Conservation (phyloP, 257 asterid species). For the Nicotiana tabacum region DNA sequence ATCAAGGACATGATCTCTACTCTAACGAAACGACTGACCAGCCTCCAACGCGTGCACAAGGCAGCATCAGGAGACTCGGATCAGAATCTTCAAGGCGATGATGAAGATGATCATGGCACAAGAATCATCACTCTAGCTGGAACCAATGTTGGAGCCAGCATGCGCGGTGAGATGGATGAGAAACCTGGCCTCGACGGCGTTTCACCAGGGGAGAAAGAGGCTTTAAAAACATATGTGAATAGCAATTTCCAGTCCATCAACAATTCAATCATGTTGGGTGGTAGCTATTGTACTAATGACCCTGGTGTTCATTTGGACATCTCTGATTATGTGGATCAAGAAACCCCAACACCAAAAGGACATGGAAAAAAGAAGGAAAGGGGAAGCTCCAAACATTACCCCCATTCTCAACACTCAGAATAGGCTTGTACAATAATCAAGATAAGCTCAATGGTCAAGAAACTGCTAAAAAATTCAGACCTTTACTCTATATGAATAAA, state of each 20-base stretch:
- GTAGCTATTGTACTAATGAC: slow-evolving; percentile 64
- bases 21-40: slow-evolving; percentile 47
- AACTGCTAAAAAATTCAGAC: background rate
- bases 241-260: slow-evolving; percentile 91
- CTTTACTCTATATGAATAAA: slow-evolving; percentile 2
- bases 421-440: slow-evolving; percentile 5
- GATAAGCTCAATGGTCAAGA: background rate
- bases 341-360: background rate
- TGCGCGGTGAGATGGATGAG: slow-evolving; percentile 62
- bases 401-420: slow-evolving; percentile 18
- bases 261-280: slow-evolving; percentile 90
- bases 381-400: slow-evolving; percentile 29
- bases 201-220: slow-evolving; percentile 40
- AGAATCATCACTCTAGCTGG: slow-evolving; percentile 81
- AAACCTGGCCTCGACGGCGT: slow-evolving; percentile 22
- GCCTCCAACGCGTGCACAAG: slow-evolving; percentile 43
- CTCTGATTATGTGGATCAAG: slow-evolving; percentile 38
- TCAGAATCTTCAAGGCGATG: slow-evolving; percentile 13
- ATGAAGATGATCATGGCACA: slow-evolving; percentile 44
- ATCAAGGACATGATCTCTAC: slow-evolving; percentile 51
- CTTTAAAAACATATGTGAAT: slow-evolving; percentile 54
- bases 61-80: slow-evolving; percentile 30
- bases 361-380: slow-evolving; percentile 33
- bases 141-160: slow-evolving; percentile 77
- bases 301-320: slow-evolving; percentile 92